Evolutionary conservation across 768 basidiomycete genomes (phyloP).

Genomic region (Trametes maxima): DNA sequence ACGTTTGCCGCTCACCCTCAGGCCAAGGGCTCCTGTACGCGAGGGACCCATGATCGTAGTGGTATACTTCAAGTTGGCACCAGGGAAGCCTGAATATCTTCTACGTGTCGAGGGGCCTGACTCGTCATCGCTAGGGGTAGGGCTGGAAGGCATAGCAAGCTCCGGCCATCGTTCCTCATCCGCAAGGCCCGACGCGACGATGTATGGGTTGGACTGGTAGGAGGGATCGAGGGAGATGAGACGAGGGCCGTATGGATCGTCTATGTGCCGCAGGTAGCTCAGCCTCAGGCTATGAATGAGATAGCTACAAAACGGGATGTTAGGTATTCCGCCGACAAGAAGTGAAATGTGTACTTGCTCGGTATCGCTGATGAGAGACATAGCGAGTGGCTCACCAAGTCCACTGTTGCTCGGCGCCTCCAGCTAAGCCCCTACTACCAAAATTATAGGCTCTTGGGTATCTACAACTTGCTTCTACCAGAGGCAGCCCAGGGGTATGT

Average conservation of each 20-base stretch:
- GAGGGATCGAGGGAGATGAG: slow-evolving; percentile 80
- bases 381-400: slow-evolving; percentile 25
- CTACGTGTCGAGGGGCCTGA: slow-evolving; percentile 42
- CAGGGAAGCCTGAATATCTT: slow-evolving; percentile 43
- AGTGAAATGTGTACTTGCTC: slow-evolving; percentile 42
- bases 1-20: slow-evolving; percentile 73
- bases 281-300: slow-evolving; percentile 86
- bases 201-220: slow-evolving; percentile 81
- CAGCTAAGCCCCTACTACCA: not conserved
- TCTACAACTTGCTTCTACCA: too few relatives aligned
- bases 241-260: slow-evolving; percentile 82
- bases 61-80: slow-evolving; percentile 73
- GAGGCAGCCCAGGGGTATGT: too few relatives aligned
- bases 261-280: slow-evolving; percentile 84
- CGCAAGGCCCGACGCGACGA: slow-evolving; percentile 76
- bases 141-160: slow-evolving; percentile 68
- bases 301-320: slow-evolving; percentile 43
- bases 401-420: not conserved
- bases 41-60: slow-evolving; percentile 84
- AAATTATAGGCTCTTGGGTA: too few relatives aligned
- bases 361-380: slow-evolving; percentile 69
- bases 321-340: not conserved
- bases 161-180: slow-evolving; percentile 87
- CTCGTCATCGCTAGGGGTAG: slow-evolving; percentile 74
- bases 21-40: slow-evolving; percentile 69